phyloP scores from a whole-genome alignment of 805 yeast genomes.

The Yamadazyma paraphyllophila region DNA sequence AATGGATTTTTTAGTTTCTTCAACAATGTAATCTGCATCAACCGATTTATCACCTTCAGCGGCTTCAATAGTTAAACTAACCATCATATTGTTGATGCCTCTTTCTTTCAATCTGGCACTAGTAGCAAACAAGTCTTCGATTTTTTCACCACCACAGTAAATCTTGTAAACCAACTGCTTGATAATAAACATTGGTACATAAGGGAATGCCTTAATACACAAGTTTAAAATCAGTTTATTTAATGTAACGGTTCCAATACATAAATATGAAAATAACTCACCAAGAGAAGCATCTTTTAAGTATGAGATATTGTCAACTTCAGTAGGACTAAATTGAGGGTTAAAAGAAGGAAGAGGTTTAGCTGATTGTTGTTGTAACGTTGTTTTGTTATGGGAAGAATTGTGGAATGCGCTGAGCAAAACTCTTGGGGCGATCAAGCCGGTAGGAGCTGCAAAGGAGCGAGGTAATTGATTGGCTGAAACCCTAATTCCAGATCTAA shows the following conservation, averaged over 20 bases:
- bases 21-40: slow-evolving; percentile 57
- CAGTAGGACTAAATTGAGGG: background rate
- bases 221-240: slow-evolving; percentile 60
- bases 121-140: slow-evolving; percentile 65
- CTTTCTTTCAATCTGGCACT: slow-evolving; percentile 65
- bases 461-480: background rate
- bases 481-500: background rate
- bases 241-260: slow-evolving; percentile 68
- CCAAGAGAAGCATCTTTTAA: slow-evolving; percentile 51
- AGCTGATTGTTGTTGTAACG: slow-evolving; percentile 4
- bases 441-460: background rate
- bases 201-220: slow-evolving; percentile 67
- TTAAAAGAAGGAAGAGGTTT: background rate
- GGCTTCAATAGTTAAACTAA: slow-evolving; percentile 91
- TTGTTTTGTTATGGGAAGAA: slow-evolving; percentile 5
- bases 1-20: slow-evolving; percentile 65
- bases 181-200: slow-evolving; percentile 67
- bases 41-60: slow-evolving; percentile 73
- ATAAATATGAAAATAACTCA: slow-evolving; percentile 61
- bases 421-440: background rate
- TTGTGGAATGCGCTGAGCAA: slow-evolving; percentile 5
- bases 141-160: slow-evolving; percentile 88
- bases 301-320: slow-evolving; percentile 26
- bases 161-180: slow-evolving; percentile 74
- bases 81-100: slow-evolving; percentile 91